Evolutionary conservation across 2,329 filamentous ascomycete species (phyloP).

Genomic region (Hypoxylon sp.): DNA sequence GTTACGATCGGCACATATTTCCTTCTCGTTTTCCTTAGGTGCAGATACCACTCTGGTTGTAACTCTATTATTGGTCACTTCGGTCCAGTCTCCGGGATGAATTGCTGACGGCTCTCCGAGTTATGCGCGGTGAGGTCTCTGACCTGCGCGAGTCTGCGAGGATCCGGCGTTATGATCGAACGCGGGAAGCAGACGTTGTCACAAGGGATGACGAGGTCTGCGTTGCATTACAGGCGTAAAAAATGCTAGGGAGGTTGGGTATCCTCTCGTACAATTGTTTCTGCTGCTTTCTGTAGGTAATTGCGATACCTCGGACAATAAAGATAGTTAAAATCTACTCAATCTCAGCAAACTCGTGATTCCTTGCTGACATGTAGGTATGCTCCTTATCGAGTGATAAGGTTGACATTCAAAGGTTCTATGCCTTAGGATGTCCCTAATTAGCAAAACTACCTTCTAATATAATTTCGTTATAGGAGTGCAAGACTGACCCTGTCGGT

Average conservation of each 20-base stretch:
- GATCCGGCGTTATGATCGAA: constrained; percentile 55
- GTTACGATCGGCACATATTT: constrained; percentile 16
- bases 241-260: constrained; percentile 54
- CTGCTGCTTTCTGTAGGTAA: constrained; percentile 40
- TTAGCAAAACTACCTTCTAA: background rate
- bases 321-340: background rate
- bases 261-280: constrained; percentile 48
- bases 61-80: constrained; percentile 45
- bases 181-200: constrained; percentile 59
- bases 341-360: background rate
- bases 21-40: constrained; percentile 40
- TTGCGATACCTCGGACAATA: constrained; percentile 38
- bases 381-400: background rate
- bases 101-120: constrained; percentile 41
- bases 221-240: constrained; percentile 68
- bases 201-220: constrained; percentile 66
- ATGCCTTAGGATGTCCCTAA: background rate
- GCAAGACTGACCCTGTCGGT: background rate
- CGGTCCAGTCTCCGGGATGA: constrained; percentile 32
- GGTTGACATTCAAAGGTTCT: background rate
- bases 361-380: background rate
- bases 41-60: constrained; percentile 52
- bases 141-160: constrained; percentile 63
- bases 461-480: background rate
- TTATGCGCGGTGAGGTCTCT: constrained; percentile 62